Conservation (phyloP, 1,284 basidiomycete species). For the Stereum hirsutum region DNA sequence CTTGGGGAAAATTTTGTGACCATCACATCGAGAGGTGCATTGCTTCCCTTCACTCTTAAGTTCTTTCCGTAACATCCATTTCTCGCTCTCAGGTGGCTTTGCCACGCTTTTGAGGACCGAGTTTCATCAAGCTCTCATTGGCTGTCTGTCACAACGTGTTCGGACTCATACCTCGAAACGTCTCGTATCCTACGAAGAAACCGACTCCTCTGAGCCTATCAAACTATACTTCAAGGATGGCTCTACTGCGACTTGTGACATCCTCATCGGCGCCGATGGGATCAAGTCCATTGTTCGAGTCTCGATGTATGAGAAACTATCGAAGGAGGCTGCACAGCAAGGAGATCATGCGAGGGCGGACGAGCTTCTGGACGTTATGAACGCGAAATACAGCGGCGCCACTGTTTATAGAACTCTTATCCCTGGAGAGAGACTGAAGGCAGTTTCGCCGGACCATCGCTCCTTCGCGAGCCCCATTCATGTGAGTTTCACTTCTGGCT, state of each 20-base stretch:
- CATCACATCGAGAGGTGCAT: slow-evolving; percentile 22
- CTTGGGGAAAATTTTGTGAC: slow-evolving; percentile 21
- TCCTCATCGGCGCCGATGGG: slow-evolving; percentile 44
- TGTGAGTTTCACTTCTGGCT: too few species aligned
- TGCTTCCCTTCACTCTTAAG: too few species aligned
- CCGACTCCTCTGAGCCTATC: slow-evolving; percentile 19
- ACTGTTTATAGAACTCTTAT: slow-evolving; percentile 30
- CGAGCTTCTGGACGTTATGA: slow-evolving; percentile 12
- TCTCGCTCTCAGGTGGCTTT: slow-evolving; percentile 27
- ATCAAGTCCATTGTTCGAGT: slow-evolving; percentile 23
- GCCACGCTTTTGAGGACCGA: slow-evolving; percentile 33
- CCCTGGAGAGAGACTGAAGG: slow-evolving; percentile 23
- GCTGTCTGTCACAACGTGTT: slow-evolving; percentile 21
- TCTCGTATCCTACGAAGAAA: slow-evolving; percentile 28
- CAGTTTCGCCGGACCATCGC: slow-evolving; percentile 23
- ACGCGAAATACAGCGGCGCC: too few species aligned
- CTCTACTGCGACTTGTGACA: slow-evolving; percentile 29
- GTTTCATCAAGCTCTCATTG: slow-evolving; percentile 29
- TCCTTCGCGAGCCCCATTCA: slow-evolving; percentile 23
- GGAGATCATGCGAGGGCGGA: slow-evolving; percentile 12
- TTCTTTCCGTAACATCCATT: background rate
- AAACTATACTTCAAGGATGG: slow-evolving; percentile 34
- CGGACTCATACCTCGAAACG: slow-evolving; percentile 27
- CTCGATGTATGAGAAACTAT: slow-evolving; percentile 16
- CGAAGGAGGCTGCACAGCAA: slow-evolving; percentile 10